Conservation (phyloP, 345 rosid species). For the Eucalyptus globulus region DNA sequence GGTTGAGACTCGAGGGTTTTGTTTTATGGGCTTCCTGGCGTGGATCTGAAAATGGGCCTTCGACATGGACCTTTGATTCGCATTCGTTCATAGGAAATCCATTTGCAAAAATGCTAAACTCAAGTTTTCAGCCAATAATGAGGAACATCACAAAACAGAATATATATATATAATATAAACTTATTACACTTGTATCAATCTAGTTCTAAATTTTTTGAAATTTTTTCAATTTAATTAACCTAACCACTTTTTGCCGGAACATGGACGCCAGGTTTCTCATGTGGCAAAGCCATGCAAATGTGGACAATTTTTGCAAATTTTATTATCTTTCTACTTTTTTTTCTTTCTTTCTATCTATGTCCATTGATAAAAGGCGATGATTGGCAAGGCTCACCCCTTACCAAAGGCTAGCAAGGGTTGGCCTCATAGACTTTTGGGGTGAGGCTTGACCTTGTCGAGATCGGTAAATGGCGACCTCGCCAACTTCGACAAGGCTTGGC, state of each 20-base stretch:
- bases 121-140: neutral
- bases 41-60: neutral
- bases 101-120: neutral
- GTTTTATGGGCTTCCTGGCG: neutral
- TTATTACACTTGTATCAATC: too few relatives aligned
- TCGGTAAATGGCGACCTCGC: accelerated
- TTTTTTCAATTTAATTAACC: too few relatives aligned
- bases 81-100: neutral
- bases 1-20: neutral
- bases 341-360: too few relatives aligned
- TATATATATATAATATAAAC: too few relatives aligned
- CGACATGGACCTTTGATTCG: neutral
- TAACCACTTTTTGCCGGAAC: accelerated
- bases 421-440: neutral
- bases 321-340: accelerated
- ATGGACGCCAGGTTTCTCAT: accelerated
- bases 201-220: too few relatives aligned
- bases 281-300: too few relatives aligned
- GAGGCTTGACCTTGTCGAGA: neutral
- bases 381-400: accelerated
- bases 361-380: accelerated
- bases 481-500: neutral
- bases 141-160: neutral
- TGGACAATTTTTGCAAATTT: too few relatives aligned
- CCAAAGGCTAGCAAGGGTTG: neutral